These are phyloP conservation scores for Mycothermus thermophilus DNA, from an alignment of 495 filamentous ascomycete genomes.

Conservation along the genomic window DNA sequence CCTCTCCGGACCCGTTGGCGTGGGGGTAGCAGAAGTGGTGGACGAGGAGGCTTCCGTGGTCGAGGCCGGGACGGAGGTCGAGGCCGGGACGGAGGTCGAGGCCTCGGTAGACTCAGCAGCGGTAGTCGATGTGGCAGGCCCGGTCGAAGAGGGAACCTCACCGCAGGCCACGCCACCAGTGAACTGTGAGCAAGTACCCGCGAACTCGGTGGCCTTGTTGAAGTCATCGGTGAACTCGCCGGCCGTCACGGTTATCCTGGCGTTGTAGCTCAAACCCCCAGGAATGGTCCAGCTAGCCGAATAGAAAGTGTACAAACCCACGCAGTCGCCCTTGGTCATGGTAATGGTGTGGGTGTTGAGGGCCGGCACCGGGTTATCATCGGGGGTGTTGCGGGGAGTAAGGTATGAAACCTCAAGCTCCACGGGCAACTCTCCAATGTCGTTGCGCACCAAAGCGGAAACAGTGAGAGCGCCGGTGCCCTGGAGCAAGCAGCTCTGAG, in stretches of 20 bases:
- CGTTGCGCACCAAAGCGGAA: slow-evolving; percentile 36
- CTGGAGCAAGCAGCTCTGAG: slow-evolving; percentile 34
- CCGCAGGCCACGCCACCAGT: slow-evolving; percentile 14
- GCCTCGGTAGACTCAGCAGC: background rate
- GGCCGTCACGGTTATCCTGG: slow-evolving; percentile 34
- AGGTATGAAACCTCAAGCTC: slow-evolving; percentile 36
- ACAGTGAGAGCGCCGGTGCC: slow-evolving; percentile 26
- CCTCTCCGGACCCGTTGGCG: slow-evolving; percentile 21
- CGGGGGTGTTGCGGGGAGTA: slow-evolving; percentile 25
- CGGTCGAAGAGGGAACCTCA: slow-evolving; percentile 7
- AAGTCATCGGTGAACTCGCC: slow-evolving; percentile 29
- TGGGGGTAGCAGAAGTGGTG: slow-evolving; percentile 17
- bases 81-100: slow-evolving; percentile 9
- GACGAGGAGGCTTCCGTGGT: slow-evolving; percentile 4
- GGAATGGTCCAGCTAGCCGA: slow-evolving; percentile 32
- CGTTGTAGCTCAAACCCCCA: slow-evolving; percentile 32
- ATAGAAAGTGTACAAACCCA: slow-evolving; percentile 42
- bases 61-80: slow-evolving; percentile 7
- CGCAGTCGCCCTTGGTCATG: slow-evolving; percentile 36
- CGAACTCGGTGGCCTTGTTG: slow-evolving; percentile 26
- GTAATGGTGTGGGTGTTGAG: slow-evolving; percentile 27
- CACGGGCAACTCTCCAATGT: slow-evolving; percentile 26
- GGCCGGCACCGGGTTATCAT: slow-evolving; percentile 32
- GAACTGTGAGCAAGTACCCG: slow-evolving; percentile 26
- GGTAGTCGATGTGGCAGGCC: slow-evolving; percentile 10